These are phyloP conservation scores for Paracamarosporium sp. DNA, from an alignment of 2,329 filamentous ascomycete species.

Conservation along the genomic window DNA sequence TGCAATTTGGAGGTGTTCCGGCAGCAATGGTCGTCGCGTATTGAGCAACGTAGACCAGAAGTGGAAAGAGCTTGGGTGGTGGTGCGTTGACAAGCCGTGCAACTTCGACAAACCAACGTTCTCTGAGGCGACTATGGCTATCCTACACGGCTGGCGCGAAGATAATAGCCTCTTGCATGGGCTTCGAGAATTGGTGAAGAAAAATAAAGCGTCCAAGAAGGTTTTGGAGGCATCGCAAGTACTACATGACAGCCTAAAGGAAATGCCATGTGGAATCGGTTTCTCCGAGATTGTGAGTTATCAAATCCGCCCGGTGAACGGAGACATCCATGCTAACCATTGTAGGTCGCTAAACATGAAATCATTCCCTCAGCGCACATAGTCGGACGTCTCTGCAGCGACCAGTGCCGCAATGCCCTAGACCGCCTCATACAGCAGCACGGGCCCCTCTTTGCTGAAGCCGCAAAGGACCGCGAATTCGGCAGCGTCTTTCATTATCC, in stretches of 20 bases:
- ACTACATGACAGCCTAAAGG: conserved; percentile 8
- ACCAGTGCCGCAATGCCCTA: conserved; percentile 14
- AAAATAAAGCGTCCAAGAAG: not conserved
- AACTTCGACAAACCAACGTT: not conserved
- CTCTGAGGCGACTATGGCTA: not conserved
- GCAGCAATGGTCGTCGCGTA: not conserved
- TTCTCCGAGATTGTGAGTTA: not conserved
- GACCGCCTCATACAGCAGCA: conserved; percentile 11
- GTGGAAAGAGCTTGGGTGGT: conserved; percentile 15
- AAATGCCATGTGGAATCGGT: conserved; percentile 14
- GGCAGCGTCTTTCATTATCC: not conserved
- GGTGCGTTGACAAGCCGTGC: conserved; percentile 14
- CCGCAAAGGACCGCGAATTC: not conserved
- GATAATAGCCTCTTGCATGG: not conserved
- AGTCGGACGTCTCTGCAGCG: conserved; percentile 13
- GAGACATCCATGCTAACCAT: not conserved
- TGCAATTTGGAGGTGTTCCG: conserved; percentile 10
- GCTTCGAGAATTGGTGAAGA: not conserved
- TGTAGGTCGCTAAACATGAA: not conserved
- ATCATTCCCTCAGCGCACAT: conserved; percentile 9
- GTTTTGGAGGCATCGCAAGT: conserved; percentile 1
- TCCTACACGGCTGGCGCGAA: conserved; percentile 13
- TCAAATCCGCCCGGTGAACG: not conserved
- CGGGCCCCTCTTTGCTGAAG: conserved; percentile 3
- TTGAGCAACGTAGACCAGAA: not conserved